Percentiles rank a stretch among this genome's conserved stretches.
Evolutionary conservation across 805 yeast genomes (phyloP).

Genomic region (Suhomyces faveliae): DNA sequence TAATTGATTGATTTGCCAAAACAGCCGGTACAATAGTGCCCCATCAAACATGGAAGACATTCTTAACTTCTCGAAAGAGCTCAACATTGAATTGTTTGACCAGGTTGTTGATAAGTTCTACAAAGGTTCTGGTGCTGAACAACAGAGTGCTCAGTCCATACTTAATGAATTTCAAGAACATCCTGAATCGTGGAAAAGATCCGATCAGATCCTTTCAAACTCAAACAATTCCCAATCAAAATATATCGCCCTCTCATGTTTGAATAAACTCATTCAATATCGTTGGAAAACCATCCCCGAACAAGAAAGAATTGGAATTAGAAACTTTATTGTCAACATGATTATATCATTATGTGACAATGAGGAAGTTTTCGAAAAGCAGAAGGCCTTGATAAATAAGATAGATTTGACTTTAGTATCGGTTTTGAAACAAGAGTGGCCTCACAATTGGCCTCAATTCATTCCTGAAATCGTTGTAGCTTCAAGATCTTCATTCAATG

Average conservation of each 20-base stretch:
- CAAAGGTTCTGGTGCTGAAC: slow-evolving; percentile 68
- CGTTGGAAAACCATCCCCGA: slow-evolving; percentile 92
- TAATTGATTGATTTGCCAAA: not conserved
- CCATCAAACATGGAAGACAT: slow-evolving; percentile 67
- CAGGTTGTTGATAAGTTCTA: slow-evolving; percentile 83
- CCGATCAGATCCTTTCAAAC: slow-evolving; percentile 81
- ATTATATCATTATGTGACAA: slow-evolving; percentile 87
- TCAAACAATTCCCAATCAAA: slow-evolving; percentile 83
- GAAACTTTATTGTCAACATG: slow-evolving; percentile 93
- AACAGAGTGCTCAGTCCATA: slow-evolving; percentile 66
- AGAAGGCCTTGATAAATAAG: slow-evolving; percentile 84
- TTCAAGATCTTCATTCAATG: slow-evolving; percentile 81
- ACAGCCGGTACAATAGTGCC: not conserved
- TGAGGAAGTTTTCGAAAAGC: slow-evolving; percentile 64
- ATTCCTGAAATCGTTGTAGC: slow-evolving; percentile 89
- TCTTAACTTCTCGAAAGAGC: slow-evolving; percentile 80
- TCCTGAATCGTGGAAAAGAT: slow-evolving; percentile 94
- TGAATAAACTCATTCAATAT: slow-evolving; percentile 86
- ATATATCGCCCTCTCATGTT: slow-evolving; percentile 84
- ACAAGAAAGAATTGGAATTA: slow-evolving; percentile 86
- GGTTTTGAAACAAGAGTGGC: slow-evolving; percentile 98
- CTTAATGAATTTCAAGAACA: slow-evolving; percentile 85
- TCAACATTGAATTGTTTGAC: slow-evolving; percentile 79
- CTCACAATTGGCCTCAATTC: slow-evolving; percentile 96
- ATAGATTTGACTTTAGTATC: slow-evolving; percentile 93